Base-by-base conservation (phyloP, 208 protist genomes). In the Crithidia bombi region DNA sequence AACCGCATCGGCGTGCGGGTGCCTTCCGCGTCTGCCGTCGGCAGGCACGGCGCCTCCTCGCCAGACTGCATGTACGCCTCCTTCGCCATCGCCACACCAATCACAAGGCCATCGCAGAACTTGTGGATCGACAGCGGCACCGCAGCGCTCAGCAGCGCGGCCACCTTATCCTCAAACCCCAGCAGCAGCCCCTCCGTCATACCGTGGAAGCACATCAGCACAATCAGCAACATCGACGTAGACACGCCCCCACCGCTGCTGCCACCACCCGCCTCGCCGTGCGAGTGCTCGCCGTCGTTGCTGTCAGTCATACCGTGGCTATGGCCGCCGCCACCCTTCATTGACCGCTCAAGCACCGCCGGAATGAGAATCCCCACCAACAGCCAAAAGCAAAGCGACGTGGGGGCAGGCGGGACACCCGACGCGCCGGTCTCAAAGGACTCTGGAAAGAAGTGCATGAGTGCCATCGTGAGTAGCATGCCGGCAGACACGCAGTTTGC, bases 171-270 rank as follows among this genome's bases (percentile, higher is more conserved):
- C 59, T 91, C 86, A 19, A 89, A 62, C 0, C 86, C 86, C 25
- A 91, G 56, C 41, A 92, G 43, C 47, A 88, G 55, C n/a, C 89
- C 89, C 54, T 94, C 86, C 38, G 72, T 85, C 30, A 78, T 49
- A 28, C 81, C 79, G 64, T 94, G 89, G 50, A 90, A 84, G 56
- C 79, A 84, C 86, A 94, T 94, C 26, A 90, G 71, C 5, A 91
- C 6, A 33, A 91, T 30, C 11, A 90, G 75, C 19, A 89, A 43
- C 17, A 62, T 78, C 1, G 81, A 44, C 15, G 62, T 73, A 1
- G 75, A 69, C 7, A 66, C 28, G 19, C 41, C 14, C 28, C 23
- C 57, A 36, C 55, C 52, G 35, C 65, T 54, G 36, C 65, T 35
- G 39, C 43, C 28, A 17, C 41, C 30, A 7, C 30, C 26, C 33